Conservation (phyloP, 2,329 filamentous ascomycete species). For the Cladophialophora exuberans region DNA sequence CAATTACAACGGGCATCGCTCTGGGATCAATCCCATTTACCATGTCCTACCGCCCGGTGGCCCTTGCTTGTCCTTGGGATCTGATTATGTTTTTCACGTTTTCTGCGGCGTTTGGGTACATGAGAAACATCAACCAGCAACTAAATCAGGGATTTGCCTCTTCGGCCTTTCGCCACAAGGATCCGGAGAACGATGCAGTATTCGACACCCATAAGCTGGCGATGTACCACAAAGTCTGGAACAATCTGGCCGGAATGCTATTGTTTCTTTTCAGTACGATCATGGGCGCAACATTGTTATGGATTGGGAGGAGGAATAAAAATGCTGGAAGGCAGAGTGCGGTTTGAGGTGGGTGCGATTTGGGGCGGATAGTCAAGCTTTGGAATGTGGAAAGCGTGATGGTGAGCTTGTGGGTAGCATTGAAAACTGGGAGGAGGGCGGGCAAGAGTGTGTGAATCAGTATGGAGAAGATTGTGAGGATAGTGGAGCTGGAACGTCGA, state of each 20-base stretch:
- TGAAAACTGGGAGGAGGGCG: no score
- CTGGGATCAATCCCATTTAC: conserved; percentile 11
- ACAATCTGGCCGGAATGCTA: conserved; percentile 16
- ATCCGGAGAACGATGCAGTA: neutral
- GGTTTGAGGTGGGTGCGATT: no score
- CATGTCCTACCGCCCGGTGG: conserved; percentile 22
- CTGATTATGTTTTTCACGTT: conserved; percentile 18
- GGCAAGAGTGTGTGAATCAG: no score
- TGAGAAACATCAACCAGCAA: conserved; percentile 9
- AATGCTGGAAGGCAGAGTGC: neutral
- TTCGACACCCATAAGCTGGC: neutral
- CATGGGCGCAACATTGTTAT: conserved; percentile 14
- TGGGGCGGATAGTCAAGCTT: no score
- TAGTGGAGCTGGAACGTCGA: no score
- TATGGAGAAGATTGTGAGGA: no score
- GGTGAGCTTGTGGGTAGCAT: no score
- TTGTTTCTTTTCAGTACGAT: conserved; percentile 12
- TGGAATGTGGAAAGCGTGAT: no score
- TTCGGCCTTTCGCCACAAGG: neutral
- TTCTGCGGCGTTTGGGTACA: conserved; percentile 14
- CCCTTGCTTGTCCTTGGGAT: conserved; percentile 17
- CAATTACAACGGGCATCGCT: conserved; percentile 9
- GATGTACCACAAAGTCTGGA: conserved; percentile 6
- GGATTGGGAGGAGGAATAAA: conserved; percentile 6
- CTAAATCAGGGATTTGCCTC: neutral